A percentile compares a stretch with the other conserved stretches of the same genome.
phyloP scores from a whole-genome alignment of 2,329 filamentous ascomycete species.

The Aspergillus cejpii region DNA sequence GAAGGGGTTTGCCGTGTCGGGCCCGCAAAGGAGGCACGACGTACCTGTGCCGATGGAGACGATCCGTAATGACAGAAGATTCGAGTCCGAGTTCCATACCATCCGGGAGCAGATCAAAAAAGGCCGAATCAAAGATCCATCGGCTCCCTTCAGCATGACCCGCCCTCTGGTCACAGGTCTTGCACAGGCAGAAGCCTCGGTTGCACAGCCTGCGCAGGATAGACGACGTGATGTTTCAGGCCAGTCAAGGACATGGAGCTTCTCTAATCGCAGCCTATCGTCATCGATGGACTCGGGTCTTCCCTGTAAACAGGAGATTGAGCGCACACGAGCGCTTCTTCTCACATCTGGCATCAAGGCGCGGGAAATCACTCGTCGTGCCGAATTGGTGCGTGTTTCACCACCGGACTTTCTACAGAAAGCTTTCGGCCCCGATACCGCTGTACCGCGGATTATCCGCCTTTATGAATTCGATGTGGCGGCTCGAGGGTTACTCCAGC shows the following conservation, averaged over 20 bases:
- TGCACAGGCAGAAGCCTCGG: constrained; percentile 35
- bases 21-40: constrained; percentile 13
- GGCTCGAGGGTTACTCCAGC: constrained; percentile 45
- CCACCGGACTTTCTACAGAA: constrained; percentile 34
- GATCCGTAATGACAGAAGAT: constrained; percentile 25
- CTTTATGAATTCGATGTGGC: constrained; percentile 51
- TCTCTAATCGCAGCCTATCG: constrained; percentile 46
- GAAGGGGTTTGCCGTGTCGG: constrained; percentile 4
- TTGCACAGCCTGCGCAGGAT: constrained; percentile 18
- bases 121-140: constrained; percentile 24
- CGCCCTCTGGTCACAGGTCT: constrained; percentile 44
- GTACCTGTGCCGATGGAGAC: constrained; percentile 7
- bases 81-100: constrained; percentile 24
- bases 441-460: constrained; percentile 39
- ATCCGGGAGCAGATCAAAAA: constrained; percentile 19
- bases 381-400: constrained; percentile 43
- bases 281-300: constrained; percentile 30
- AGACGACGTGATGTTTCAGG: constrained; percentile 35
- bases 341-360: constrained; percentile 86
- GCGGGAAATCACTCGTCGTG: constrained; percentile 65
- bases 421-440: constrained; percentile 22
- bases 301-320: constrained; percentile 65
- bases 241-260: constrained; percentile 52
- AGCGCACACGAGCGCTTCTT: constrained; percentile 68
- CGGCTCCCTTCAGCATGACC: constrained; percentile 27